Conservation (phyloP, 2,329 filamentous ascomycete species). For the Gnomoniopsis smithogilvyi region DNA sequence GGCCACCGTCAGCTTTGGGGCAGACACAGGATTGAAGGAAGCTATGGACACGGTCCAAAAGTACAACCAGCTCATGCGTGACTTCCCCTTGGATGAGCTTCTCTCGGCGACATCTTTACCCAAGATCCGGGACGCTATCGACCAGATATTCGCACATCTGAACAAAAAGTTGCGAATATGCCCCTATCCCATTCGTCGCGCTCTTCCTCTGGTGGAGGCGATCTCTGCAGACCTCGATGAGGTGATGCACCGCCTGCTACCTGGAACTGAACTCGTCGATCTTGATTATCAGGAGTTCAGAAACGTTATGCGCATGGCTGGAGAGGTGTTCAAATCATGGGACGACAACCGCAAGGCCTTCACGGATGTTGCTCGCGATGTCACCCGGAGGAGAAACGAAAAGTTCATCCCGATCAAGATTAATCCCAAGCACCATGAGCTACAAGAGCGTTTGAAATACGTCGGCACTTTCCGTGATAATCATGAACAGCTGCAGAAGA, state of each 20-base stretch:
- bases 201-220: slow-evolving; percentile 90
- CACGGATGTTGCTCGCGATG: slow-evolving; percentile 93
- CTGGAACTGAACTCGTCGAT: slow-evolving; percentile 85
- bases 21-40: slow-evolving; percentile 94
- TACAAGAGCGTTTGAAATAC: slow-evolving; percentile 88
- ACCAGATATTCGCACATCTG: slow-evolving; percentile 87
- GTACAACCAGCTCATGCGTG: slow-evolving; percentile 98
- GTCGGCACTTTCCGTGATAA: slow-evolving; percentile 94
- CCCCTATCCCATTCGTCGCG: slow-evolving; percentile 89
- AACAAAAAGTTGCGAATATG: slow-evolving; percentile 98
- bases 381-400: slow-evolving; percentile 88
- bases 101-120: slow-evolving; percentile 85
- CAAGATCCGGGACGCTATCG: slow-evolving; percentile 85
- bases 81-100: slow-evolving; percentile 93
- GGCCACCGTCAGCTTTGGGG: slow-evolving; percentile 92
- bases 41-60: slow-evolving; percentile 95
- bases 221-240: slow-evolving; percentile 92
- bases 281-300: slow-evolving; percentile 90
- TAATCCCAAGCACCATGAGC: slow-evolving; percentile 77
- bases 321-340: slow-evolving; percentile 87
- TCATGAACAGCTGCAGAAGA: slow-evolving; percentile 94
- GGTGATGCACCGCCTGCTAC: slow-evolving; percentile 79
- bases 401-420: slow-evolving; percentile 99
- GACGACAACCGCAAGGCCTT: slow-evolving; percentile 97
- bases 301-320: slow-evolving; percentile 76